Evolutionary conservation across 768 basidiomycete species (phyloP).

Genomic region (Collybiopsis luxurians): DNA sequence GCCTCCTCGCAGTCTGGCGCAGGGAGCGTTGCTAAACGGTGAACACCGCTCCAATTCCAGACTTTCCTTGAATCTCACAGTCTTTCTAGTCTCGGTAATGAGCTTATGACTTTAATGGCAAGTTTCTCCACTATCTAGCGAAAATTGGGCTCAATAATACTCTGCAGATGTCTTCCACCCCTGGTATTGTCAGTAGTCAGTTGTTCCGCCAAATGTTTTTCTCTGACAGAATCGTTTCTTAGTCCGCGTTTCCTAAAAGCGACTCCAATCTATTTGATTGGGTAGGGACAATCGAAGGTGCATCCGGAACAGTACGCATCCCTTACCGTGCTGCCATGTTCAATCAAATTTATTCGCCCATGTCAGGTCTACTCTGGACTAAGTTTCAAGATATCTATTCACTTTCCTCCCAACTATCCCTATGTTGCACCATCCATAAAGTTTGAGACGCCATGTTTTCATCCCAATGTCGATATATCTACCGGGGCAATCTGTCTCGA

Average conservation of each 20-base stretch:
- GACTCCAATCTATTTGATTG: conserved; percentile 89
- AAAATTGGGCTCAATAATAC: not conserved
- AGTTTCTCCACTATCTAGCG: conserved; percentile 19
- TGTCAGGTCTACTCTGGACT: conserved; percentile 73
- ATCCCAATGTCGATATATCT: conserved; percentile 84
- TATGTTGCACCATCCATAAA: conserved; percentile 83
- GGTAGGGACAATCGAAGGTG: conserved; percentile 86
- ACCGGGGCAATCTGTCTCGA: conserved; percentile 82
- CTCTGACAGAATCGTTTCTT: conserved; percentile 24
- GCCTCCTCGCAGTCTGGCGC: conserved; percentile 54
- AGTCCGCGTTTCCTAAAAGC: conserved; percentile 90
- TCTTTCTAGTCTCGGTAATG: conserved; percentile 63
- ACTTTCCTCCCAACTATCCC: conserved; percentile 86
- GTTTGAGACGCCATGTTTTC: conserved; percentile 88
- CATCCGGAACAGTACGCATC: conserved; percentile 63
- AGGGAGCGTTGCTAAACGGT: conserved; percentile 87
- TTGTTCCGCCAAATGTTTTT: not conserved
- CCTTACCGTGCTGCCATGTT: not conserved
- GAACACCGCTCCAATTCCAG: conserved; percentile 7
- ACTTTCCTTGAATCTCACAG: conserved; percentile 9
- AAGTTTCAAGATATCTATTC: conserved; percentile 78
- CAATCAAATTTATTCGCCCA: conserved; percentile 8
- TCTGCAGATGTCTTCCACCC: conserved; percentile 80
- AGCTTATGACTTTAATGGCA: conserved; percentile 90
- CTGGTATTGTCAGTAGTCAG: conserved; percentile 68